Percentiles rank a stretch among this genome's conserved stretches.
Conservation (phyloP, 306 rosid genomes). For the Gastrolobium villosum region DNA sequence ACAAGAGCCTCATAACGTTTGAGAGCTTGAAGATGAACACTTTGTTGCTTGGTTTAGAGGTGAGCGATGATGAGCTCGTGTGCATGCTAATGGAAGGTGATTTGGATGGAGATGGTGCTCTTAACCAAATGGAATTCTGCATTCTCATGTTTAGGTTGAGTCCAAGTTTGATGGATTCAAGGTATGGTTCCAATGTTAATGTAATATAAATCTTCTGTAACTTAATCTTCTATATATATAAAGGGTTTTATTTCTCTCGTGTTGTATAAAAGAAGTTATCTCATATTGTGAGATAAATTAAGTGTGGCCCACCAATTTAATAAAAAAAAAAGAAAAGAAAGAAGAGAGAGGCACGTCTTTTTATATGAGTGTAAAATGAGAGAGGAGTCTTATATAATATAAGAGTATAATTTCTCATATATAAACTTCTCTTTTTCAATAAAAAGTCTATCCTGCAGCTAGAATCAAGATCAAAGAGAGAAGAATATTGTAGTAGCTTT, state of each 20-base stretch:
- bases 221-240: neutral
- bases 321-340: too few species aligned
- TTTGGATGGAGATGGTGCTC: constrained; percentile 80
- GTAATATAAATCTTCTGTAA: constrained; percentile 1
- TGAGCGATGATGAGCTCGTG: constrained; percentile 65
- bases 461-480: constrained; percentile 1
- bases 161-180: constrained; percentile 58
- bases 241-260: too few species aligned
- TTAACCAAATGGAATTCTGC: constrained; percentile 71
- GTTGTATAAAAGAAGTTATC: too few species aligned
- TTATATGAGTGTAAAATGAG: too few species aligned
- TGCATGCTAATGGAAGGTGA: constrained; percentile 80
- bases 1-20: constrained; percentile 73
- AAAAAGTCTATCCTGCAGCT: neutral
- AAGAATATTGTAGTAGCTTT: constrained; percentile 5
- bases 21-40: constrained; percentile 75
- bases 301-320: too few species aligned
- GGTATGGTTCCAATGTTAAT: constrained; percentile 34
- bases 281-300: too few species aligned
- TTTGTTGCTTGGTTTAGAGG: constrained; percentile 58
- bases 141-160: constrained; percentile 85
- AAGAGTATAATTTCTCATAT: too few species aligned
- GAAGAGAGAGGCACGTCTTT: too few species aligned
- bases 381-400: too few species aligned
- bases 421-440: neutral